Conservation (phyloP, 345 rosid genomes). For the Conringia planisiliqua region DNA sequence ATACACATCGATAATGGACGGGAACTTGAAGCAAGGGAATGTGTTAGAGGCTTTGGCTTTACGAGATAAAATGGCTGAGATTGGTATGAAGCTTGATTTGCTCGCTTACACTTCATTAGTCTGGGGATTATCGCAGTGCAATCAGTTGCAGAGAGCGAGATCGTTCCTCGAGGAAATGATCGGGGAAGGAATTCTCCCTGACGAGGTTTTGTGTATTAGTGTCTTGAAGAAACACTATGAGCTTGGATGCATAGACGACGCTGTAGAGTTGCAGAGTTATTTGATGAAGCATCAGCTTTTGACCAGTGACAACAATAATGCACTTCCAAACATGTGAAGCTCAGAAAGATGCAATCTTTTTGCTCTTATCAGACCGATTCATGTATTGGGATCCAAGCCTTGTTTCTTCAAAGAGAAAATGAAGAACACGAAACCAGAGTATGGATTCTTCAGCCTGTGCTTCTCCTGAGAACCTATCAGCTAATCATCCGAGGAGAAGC, state of each 20-base stretch:
- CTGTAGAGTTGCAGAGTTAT: conserved; percentile 46
- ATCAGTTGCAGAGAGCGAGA: conserved; percentile 52
- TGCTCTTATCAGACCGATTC: neutral
- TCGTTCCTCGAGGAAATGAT: conserved; percentile 62
- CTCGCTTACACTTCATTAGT: conserved; percentile 63
- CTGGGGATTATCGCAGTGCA: conserved; percentile 56
- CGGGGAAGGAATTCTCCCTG: conserved; percentile 48
- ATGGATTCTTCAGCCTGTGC: conserved; percentile 1
- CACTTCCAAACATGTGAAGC: conserved; percentile 32
- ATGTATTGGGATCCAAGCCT: conserved; percentile 9
- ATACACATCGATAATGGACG: conserved; percentile 64
- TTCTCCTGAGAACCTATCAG: conserved; percentile 1
- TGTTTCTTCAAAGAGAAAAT: conserved; percentile 14
- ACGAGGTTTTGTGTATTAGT: conserved; percentile 53
- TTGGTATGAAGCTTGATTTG: conserved; percentile 62
- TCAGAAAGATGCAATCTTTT: conserved; percentile 19
- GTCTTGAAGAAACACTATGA: conserved; percentile 59
- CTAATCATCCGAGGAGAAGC: conserved; percentile 14
- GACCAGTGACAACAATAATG: conserved; percentile 19
- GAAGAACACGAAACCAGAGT: conserved; percentile 16
- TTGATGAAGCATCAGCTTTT: conserved; percentile 44
- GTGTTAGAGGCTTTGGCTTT: conserved; percentile 50
- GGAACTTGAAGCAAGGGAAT: conserved; percentile 55
- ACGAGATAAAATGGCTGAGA: conserved; percentile 49
- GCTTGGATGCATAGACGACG: conserved; percentile 48